phyloP scores from a whole-genome alignment of 2,329 filamentous ascomycete genomes.

The Fusarium austroafricanum region DNA sequence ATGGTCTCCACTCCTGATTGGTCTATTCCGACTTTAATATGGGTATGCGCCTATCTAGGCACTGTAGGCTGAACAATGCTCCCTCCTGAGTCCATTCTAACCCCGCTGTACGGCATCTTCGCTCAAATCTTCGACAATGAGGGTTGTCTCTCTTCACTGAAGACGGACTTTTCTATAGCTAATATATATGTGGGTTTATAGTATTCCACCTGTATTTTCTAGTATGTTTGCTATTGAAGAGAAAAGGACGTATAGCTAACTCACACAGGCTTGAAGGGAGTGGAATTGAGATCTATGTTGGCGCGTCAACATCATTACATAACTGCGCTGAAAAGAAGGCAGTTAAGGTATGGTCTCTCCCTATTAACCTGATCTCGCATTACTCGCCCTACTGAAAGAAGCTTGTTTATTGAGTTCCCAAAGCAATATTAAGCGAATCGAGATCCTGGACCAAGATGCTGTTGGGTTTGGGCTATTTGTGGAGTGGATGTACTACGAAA shows the following conservation, averaged over 20 bases:
- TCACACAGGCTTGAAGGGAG: not conserved
- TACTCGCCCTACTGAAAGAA: not conserved
- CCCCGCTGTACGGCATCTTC: no score
- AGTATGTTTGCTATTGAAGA: not conserved
- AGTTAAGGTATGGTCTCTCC: not conserved
- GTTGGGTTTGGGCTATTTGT: not conserved
- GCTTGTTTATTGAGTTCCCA: not conserved
- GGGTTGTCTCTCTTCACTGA: no score
- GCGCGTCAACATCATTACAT: not conserved
- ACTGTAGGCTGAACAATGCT: no score
- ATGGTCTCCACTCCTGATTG: no score
- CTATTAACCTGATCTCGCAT: not conserved
- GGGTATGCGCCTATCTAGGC: no score
- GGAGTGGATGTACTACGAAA: slow-evolving; percentile 1
- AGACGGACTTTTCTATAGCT: no score
- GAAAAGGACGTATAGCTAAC: not conserved
- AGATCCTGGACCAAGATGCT: not conserved
- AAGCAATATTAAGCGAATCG: not conserved
- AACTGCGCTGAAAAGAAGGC: no score
- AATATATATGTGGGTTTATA: no score
- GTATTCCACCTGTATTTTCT: no score
- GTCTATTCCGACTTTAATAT: no score
- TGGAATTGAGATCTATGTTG: not conserved
- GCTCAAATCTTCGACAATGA: no score
- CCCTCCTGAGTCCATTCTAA: no score